Evolutionary conservation across 1,284 basidiomycete genomes (phyloP), one percentile per base, ranked within the genome.

Genomic region (Leccinum huronense): DNA sequence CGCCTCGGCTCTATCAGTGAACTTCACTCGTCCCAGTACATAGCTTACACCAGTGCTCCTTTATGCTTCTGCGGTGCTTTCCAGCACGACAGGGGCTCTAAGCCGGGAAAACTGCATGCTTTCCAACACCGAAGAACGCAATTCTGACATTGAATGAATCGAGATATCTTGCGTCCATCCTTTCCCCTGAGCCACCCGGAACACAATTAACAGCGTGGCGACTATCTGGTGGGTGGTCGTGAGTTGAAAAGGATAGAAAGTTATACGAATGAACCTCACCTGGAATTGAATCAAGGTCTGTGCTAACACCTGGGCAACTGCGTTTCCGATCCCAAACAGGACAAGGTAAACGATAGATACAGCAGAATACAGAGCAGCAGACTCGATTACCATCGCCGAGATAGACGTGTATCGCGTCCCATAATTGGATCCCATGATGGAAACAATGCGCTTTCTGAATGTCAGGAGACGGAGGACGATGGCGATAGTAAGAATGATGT

Each of bases 121-220:
- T 11, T 11, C 31, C 1, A 31, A 16, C 13, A 57, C 63, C 2
- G 48, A 19, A 8, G 9, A 2, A 7, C 30, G 57, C 5, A 54
- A 38, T 11, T n/a, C 13, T 33, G 63, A 40, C 57, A 62, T 57
- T 5, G 61, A 53, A 5, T 23, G 51, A 1, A 63, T 60, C 5
- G 57, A 63, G 6, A 58, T 63, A 5, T 64, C 58, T 31, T 63
- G 55, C 0, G 63, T 65, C 73, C 72, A 75, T 6, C 62, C 67
- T 38, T 71, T 75, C 9, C 73, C 69, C 30, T 73, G 63, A 10
- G 72, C 72, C 5, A 75, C 61, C 74, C 0, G 13, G 16, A 55
- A 55, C 23, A 71, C 61, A 27, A 75, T 74, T 0, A 74, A 5
- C 1, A 70, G 53, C 13, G 65, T 57, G 10, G 73, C 66, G 11